phyloP scores from a whole-genome alignment of 2,329 filamentous ascomycete species.

The Neurospora sp. region DNA sequence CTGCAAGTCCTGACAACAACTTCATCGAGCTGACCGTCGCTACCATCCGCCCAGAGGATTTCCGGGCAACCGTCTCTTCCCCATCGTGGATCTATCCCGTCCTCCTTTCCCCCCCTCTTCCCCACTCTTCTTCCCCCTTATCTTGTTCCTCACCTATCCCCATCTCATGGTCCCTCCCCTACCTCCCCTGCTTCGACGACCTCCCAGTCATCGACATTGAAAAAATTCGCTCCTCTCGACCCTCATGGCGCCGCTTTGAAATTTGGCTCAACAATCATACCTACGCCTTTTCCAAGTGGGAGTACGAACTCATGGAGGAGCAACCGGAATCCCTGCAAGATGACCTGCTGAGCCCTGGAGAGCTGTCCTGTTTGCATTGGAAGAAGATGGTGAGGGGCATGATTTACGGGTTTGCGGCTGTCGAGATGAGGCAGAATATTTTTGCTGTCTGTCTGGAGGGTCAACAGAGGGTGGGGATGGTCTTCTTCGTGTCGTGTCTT shows the following conservation, averaged over 20 bases:
- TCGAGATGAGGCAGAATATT: not conserved
- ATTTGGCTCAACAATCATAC: not conserved
- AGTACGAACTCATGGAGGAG: not conserved
- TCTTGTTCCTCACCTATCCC: not conserved
- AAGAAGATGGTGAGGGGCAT: not conserved
- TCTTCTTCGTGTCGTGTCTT: slow-evolving; percentile 32
- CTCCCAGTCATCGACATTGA: slow-evolving; percentile 33
- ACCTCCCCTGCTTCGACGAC: slow-evolving; percentile 32
- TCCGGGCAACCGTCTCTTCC: not conserved
- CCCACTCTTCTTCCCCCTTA: too few relatives aligned
- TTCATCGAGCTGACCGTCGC: not conserved
- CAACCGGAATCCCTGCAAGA: not conserved
- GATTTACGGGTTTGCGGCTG: not conserved
- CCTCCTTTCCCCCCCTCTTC: not conserved
- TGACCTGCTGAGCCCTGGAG: not conserved
- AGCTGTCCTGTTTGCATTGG: not conserved
- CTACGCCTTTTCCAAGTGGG: not conserved
- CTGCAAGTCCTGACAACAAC: not conserved
- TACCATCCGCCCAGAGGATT: not conserved
- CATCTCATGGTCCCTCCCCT: slow-evolving; percentile 15
- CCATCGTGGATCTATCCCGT: not conserved
- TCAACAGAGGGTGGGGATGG: slow-evolving; percentile 11
- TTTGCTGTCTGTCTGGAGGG: not conserved
- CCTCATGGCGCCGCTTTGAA: not conserved
- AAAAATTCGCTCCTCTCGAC: not conserved